Conservation (phyloP, 2,329 filamentous ascomycete species). For the Penicillium polonicum region DNA sequence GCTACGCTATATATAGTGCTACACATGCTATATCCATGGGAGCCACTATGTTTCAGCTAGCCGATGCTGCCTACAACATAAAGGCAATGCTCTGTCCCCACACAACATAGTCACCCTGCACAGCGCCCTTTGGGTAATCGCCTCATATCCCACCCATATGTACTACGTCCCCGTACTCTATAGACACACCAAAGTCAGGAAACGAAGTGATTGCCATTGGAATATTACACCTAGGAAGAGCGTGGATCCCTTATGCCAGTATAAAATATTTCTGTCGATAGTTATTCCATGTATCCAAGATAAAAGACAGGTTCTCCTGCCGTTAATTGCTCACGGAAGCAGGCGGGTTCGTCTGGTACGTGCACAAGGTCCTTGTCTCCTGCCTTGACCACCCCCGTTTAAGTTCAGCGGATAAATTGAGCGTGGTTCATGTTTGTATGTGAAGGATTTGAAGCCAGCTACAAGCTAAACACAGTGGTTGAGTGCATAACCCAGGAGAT, state of each 20-base stretch:
- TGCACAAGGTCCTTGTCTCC: no score
- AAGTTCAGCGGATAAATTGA: neutral
- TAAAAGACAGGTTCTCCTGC: neutral
- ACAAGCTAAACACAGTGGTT: neutral
- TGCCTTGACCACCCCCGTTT: neutral
- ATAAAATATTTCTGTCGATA: neutral
- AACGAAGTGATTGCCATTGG: neutral
- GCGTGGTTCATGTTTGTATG: neutral
- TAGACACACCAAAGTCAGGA: no score
- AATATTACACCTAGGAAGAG: neutral
- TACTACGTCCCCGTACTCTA: no score
- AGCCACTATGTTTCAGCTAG: neutral
- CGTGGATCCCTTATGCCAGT: neutral
- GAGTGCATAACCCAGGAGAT: no score
- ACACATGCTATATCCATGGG: no score
- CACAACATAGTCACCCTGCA: neutral
- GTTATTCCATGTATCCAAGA: neutral
- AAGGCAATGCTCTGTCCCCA: neutral
- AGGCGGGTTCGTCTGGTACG: neutral
- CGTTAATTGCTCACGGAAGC: no score
- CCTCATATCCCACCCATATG: neutral
- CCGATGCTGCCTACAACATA: neutral
- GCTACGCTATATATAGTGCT: neutral
- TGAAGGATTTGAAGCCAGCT: neutral
- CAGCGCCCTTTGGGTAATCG: neutral